Evolutionary conservation across 192 early-diverging fungal species (phyloP), one percentile per base, ranked within the genome.

Genomic region (Mortierella claussenii): DNA sequence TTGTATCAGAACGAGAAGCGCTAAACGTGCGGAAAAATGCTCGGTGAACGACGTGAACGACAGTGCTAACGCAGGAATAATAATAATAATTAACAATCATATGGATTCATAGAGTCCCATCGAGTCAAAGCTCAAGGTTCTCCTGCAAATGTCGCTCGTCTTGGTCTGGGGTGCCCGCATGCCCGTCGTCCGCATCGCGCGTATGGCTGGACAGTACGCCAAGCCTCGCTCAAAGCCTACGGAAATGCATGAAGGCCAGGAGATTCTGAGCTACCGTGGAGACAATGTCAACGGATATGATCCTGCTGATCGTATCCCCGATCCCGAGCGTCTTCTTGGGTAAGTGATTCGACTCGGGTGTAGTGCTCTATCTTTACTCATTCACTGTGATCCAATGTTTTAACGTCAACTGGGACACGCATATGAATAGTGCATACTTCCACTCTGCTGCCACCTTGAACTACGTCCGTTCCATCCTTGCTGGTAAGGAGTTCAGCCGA

Each of bases 201-300:
- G 97, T 58, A 98, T 99, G 95, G 96, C 94, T 20, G 97, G 97
- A 3, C 96, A 99, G 82, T 99, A 99, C 81, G 97, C 97, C 47
- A 99, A 99, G 85, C 97, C 97, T 15, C 89, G 97, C 51, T 96
- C 94, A 37, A 95, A 89, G 78, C 91, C 95, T 2, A 95, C 85
- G 34, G 97, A 99, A 69, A 90, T 89, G 55, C 81, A 93, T 37
- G 83, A 95, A 68, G 97, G 96, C 53, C 81, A 87, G 50, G 87
- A 91, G 58, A 92, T 97, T 63, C 65, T 85, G 50, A 93, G 96
- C 33, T 99, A 93, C 87, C 89, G 97, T 52, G 97, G 97, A 52
- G 97, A 98, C 84, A 98, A 97, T 82, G 94, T 99, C 50, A 99
- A 99, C 83, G 95, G 97, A 52, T 96, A 90, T 63, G 94, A 93